Base-by-base conservation (phyloP, 345 rosid genomes). In the Melaleuca quinquenervia region DNA sequence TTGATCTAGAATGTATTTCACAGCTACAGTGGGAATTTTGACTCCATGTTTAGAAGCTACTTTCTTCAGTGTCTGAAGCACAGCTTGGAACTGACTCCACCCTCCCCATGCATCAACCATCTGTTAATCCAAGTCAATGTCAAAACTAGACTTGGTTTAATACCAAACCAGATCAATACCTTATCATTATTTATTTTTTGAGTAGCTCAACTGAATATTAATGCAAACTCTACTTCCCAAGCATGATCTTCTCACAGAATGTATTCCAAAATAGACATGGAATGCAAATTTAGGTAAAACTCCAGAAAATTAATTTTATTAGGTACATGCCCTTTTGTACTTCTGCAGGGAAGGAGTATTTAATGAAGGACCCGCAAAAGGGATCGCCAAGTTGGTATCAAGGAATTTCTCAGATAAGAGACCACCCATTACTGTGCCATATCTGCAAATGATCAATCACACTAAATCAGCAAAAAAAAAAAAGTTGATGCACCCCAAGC, bases 71-170 rank as follows among this genome's bases (percentile, higher is more conserved):
- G 95, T 93, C 89, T 90, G 89, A 85, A 95, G 95, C 87, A 96
- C 88, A 85, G 84, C 90, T 93, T 96, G 99, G 89, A 96, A 96
- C 32, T 87, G 94, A 90, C 91, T 88, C 99, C 99, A 96, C 58
- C 98, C 99, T 94, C 99, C 99, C 99, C 98, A 95, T 26, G 98
- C 96, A 93, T 96, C 99, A 86, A 95, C 94, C 98, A 95, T 95
- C 99, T 96, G 92, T 82, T 83, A 88, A 50, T 48, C 26, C 64
- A 20, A 32, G 26, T 36, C 78, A 70, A 70, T 70, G 78, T 70
- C 78, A 70, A 70, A 70, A 70, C 48, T 32, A 36, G 78, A 36
- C 78, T 70, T 18, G 76, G 44, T 64, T 64, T 29, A 16, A 64
- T 64, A 70, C 13, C 80, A 70, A 36, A 70, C 48, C 22, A 36